Evolutionary conservation across 1,139 yeast species (phyloP).

Genomic region (Fermentozyma sake): DNA sequence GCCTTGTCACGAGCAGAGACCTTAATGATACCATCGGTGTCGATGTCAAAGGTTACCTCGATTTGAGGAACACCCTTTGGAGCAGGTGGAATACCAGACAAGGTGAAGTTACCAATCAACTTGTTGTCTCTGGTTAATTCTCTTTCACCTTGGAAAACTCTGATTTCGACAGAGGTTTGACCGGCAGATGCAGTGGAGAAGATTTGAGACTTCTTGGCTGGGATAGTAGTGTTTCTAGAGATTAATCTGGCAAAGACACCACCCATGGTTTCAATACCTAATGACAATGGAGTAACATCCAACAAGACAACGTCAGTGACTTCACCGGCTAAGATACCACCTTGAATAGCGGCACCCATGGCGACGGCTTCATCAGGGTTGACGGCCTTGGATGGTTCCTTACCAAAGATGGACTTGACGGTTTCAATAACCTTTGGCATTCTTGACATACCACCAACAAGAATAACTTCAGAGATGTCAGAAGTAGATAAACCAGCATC

Average conservation of each 20-base stretch:
- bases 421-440: slow-evolving; percentile 99
- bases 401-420: slow-evolving; percentile 87
- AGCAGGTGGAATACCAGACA: slow-evolving; percentile 96
- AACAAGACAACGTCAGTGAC: slow-evolving; percentile 91
- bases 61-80: slow-evolving; percentile 99
- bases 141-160: slow-evolving; percentile 99
- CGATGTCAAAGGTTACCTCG: slow-evolving; percentile 96
- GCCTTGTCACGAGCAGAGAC: slow-evolving; percentile 99
- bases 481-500: slow-evolving; percentile 87
- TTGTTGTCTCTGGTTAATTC: slow-evolving; percentile 98
- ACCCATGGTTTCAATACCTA: slow-evolving; percentile 98
- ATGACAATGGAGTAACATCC: slow-evolving; percentile 95
- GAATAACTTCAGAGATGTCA: slow-evolving; percentile 88
- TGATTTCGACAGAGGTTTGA: slow-evolving; percentile 96
- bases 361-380: slow-evolving; percentile 99
- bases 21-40: slow-evolving; percentile 98
- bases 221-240: slow-evolving; percentile 96
- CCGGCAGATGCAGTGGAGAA: slow-evolving; percentile 99
- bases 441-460: slow-evolving; percentile 99
- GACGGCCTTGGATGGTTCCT: slow-evolving; percentile 96
- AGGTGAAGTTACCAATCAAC: slow-evolving; percentile 95
- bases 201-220: slow-evolving; percentile 94
- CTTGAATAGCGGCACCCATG: slow-evolving; percentile 99
- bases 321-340: slow-evolving; percentile 98
- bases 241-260: slow-evolving; percentile 98